Evolutionary conservation across 2,329 filamentous ascomycete species (phyloP).

Genomic region (Anisogramma anomala): DNA sequence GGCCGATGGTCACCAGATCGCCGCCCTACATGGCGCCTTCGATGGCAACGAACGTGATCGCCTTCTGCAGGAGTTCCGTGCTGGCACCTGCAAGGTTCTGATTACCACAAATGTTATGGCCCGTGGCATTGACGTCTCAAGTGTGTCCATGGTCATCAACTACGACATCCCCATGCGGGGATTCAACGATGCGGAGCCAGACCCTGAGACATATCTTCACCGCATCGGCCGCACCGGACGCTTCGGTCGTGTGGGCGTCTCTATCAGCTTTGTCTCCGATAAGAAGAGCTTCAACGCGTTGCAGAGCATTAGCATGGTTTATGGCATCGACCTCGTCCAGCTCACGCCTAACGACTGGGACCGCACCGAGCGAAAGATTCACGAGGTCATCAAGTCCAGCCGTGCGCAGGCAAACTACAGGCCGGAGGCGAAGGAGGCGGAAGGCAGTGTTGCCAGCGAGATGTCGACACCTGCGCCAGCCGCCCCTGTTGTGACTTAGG

Average conservation of each 20-base stretch:
- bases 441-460: constrained; percentile 7
- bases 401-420: constrained; percentile 45
- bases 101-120: constrained; percentile 96
- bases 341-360: constrained; percentile 88
- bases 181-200: constrained; percentile 66
- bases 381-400: constrained; percentile 66
- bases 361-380: constrained; percentile 69
- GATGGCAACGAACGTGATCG: constrained; percentile 74
- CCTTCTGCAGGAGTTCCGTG: constrained; percentile 77
- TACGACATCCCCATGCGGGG: constrained; percentile 77
- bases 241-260: constrained; percentile 92
- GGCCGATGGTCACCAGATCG: constrained; percentile 81
- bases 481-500: constrained; percentile 7
- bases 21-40: constrained; percentile 76
- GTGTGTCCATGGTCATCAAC: constrained; percentile 96
- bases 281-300: constrained; percentile 70
- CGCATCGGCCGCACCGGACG: constrained; percentile 94
- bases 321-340: constrained; percentile 67
- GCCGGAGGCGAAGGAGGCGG: constrained; percentile 21
- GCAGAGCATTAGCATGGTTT: constrained; percentile 66
- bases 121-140: constrained; percentile 85
- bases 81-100: constrained; percentile 81
- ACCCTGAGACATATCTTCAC: constrained; percentile 93
- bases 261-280: constrained; percentile 88
- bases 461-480: background rate